Base-by-base conservation (phyloP, 306 rosid genomes). In the Ormosia semicastrata region DNA sequence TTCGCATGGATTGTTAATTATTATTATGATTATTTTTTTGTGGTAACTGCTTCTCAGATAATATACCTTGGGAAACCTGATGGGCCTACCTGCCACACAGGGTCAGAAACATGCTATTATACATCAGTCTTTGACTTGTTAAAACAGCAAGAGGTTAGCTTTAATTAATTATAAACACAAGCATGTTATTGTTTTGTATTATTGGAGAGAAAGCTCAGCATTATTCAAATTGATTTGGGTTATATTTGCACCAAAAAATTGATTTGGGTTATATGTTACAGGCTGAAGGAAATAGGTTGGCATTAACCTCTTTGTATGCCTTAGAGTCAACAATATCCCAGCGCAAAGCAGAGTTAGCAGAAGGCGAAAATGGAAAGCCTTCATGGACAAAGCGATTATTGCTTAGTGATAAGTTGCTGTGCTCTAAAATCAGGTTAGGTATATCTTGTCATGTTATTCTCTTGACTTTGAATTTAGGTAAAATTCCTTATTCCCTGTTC, bases 21-120 rank as follows among this genome's bases (percentile, higher is more conserved):
- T 30, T 77, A 18, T 9, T 71, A 33, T 12, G 11, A 32, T 3
- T 33, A 4, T 8, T 53, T 73, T 75, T 0, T 29, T 65, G 39
- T 66, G 10, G 12, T 66, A 76, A 70, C 49, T 71, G 15, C 80
- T 77, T 90, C 71, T 72, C 85, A 93, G 99, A 90, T 95, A 64
- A 92, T 95, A 76, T 95, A 95, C 91, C 93, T 90, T 7, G 98
- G 99, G 49, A 95, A 87, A 85, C 98, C 98, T 67, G 92, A 90
- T 87, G 99, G 98, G 10, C 98, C 99, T 58, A 93, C 96, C 81
- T 93, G 99, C 81, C 98, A 95, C 86, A 95, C 96, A 0, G 99
- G 98, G 39, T 72, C 94, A 0, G 97, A 92, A 84, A 95, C 99
- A 37, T 95, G 97, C 86, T 89, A 93, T 78, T 91, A 90, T 84